phyloP scores from a whole-genome alignment of 352 stramenopile genomes.

The Pythium folliculosum region DNA sequence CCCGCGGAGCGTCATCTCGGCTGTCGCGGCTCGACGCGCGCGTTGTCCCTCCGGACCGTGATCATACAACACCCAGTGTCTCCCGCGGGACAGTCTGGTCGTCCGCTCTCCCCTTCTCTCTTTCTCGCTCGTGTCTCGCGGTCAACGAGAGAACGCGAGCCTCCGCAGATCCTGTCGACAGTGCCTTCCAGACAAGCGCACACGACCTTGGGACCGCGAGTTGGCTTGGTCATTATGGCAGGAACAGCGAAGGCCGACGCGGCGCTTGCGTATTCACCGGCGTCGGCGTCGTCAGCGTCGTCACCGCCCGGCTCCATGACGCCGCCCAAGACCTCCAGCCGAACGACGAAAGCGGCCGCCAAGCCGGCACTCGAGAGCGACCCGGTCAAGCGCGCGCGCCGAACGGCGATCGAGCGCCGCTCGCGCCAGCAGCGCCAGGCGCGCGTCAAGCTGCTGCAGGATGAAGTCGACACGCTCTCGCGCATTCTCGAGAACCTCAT shows the following conservation, averaged over 20 bases:
- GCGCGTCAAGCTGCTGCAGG: conserved; percentile 24
- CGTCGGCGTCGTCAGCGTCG: background rate
- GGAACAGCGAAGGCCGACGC: background rate
- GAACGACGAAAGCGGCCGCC: background rate
- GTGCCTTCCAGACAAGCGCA: background rate
- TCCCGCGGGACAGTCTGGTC: background rate
- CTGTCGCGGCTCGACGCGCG: background rate
- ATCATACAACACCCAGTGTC: background rate
- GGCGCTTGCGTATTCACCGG: conserved; percentile 1
- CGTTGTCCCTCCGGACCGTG: background rate
- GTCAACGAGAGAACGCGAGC: too few relatives aligned
- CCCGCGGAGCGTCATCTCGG: too few relatives aligned
- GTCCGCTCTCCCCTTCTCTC: background rate
- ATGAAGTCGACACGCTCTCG: conserved; percentile 22
- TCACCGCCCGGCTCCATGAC: background rate
- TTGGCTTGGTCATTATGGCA: background rate
- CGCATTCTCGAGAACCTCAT: conserved; percentile 24
- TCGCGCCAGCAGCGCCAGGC: conserved; percentile 29
- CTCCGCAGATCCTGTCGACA: background rate
- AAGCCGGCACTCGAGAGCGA: conserved; percentile 12
- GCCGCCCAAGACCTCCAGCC: background rate
- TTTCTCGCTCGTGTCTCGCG: background rate
- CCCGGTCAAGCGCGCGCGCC: conserved; percentile 25
- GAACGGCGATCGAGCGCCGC: conserved; percentile 27
- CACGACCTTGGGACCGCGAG: background rate